These are phyloP conservation scores for Pythium biforme DNA, from an alignment of 352 stramenopile genomes.

Conservation along the genomic window DNA sequence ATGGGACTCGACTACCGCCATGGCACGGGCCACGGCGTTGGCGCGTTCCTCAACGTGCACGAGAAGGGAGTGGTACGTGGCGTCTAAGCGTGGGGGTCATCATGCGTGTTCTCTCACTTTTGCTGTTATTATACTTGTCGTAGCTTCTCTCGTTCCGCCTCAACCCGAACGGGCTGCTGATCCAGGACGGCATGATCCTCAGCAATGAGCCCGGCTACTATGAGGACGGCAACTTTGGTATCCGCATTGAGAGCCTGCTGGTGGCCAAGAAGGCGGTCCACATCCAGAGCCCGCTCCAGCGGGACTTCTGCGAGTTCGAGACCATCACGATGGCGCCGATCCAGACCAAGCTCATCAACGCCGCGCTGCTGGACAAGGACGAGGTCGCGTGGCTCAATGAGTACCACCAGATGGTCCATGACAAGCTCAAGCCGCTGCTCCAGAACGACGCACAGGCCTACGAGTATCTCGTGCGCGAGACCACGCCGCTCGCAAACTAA, in stretches of 20 bases:
- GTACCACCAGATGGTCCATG: slow-evolving; percentile 91
- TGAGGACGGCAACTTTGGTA: slow-evolving; percentile 96
- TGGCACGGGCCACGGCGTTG: slow-evolving; percentile 97
- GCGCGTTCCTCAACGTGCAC: slow-evolving; percentile 96
- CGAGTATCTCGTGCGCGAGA: slow-evolving; percentile 78
- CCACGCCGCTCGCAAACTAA: slow-evolving; percentile 44
- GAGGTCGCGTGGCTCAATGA: slow-evolving; percentile 96
- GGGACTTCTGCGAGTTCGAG: slow-evolving; percentile 95
- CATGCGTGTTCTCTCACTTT: slow-evolving; percentile 31
- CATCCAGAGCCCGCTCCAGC: slow-evolving; percentile 62
- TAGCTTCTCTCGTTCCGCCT: slow-evolving; percentile 83
- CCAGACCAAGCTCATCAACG: slow-evolving; percentile 96
- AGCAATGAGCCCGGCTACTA: slow-evolving; percentile 99
- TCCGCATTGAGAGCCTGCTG: slow-evolving; percentile 99
- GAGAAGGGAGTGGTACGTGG: slow-evolving; percentile 84
- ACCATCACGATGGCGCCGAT: slow-evolving; percentile 98
- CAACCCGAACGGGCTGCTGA: slow-evolving; percentile 77
- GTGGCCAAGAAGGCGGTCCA: slow-evolving; percentile 86
- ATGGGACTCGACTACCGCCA: slow-evolving; percentile 96
- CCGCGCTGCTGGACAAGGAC: slow-evolving; percentile 83
- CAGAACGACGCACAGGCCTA: slow-evolving; percentile 56
- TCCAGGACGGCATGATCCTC: slow-evolving; percentile 96
- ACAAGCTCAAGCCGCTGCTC: slow-evolving; percentile 91
- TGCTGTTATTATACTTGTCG: slow-evolving; percentile 29
- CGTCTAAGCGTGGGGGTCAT: background rate